These are phyloP conservation scores for Dothideomycetidae sp. DNA, from an alignment of 2,329 filamentous ascomycete genomes.

Conservation along the genomic window DNA sequence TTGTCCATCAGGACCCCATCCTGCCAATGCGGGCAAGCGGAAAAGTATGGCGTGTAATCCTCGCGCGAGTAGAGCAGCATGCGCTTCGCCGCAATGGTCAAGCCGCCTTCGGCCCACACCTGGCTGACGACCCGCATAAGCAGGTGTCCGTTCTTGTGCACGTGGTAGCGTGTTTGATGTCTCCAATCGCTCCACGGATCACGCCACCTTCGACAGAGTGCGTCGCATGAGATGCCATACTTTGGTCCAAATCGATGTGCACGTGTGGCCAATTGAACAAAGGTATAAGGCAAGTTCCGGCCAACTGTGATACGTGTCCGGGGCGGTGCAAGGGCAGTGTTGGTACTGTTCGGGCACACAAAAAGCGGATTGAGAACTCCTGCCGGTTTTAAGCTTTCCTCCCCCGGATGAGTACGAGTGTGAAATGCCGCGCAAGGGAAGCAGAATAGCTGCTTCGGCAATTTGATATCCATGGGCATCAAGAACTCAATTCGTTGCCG, in stretches of 20 bases:
- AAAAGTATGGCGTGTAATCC: conserved; percentile 49
- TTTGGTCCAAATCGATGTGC: conserved; percentile 31
- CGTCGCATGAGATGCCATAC: conserved; percentile 35
- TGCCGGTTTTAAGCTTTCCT: conserved; percentile 40
- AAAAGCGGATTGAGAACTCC: conserved; percentile 43
- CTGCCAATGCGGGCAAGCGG: conserved; percentile 47
- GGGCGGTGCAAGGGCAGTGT: conserved; percentile 31
- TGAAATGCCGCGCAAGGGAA: conserved; percentile 45
- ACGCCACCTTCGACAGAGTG: conserved; percentile 41
- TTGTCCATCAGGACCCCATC: conserved; percentile 45
- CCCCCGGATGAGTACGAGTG: conserved; percentile 36
- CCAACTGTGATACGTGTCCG: conserved; percentile 40
- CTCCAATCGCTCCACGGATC: conserved; percentile 38
- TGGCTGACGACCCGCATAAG: conserved; percentile 44
- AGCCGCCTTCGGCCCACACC: conserved; percentile 34
- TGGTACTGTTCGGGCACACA: conserved; percentile 39
- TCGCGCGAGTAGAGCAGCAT: conserved; percentile 45
- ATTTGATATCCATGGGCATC: conserved; percentile 33
- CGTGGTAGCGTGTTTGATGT: conserved; percentile 40
- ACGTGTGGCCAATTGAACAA: conserved; percentile 43
- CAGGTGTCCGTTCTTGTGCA: conserved; percentile 38
- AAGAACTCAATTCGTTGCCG: conserved; percentile 38
- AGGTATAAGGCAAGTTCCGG: conserved; percentile 42
- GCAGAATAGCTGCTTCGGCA: conserved; percentile 45
- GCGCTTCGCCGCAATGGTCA: conserved; percentile 39